Conservation (phyloP, 768 basidiomycete species). For the Boletus barrowsii region DNA sequence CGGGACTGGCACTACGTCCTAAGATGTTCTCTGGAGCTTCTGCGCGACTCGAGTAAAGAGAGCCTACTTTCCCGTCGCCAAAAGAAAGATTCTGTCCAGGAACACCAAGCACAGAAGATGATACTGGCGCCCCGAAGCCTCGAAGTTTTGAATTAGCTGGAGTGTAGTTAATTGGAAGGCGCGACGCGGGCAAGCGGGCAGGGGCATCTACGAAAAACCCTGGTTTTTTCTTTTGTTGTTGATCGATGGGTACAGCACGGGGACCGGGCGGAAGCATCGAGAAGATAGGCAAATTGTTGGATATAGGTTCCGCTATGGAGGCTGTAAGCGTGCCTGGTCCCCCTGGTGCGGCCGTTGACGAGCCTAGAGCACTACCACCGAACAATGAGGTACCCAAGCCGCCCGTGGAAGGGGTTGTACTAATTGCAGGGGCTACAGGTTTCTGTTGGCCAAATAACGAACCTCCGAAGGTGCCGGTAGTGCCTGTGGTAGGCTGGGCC, state of each 20-base stretch:
- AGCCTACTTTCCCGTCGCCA: constrained; percentile 52
- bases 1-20: constrained; percentile 53
- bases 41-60: constrained; percentile 50
- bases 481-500: constrained; percentile 37
- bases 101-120: constrained; percentile 34
- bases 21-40: constrained; percentile 63
- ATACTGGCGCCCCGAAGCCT: constrained; percentile 54
- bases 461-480: constrained; percentile 35
- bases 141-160: constrained; percentile 64
- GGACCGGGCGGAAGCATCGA: constrained; percentile 72
- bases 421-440: constrained; percentile 49
- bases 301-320: constrained; percentile 85
- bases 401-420: constrained; percentile 39
- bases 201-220: constrained; percentile 77
- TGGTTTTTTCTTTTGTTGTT: constrained; percentile 69
- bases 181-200: constrained; percentile 66
- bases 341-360: constrained; percentile 41
- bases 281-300: constrained; percentile 68
- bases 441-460: constrained; percentile 50
- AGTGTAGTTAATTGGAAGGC: constrained; percentile 61
- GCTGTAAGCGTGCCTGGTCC: constrained; percentile 67
- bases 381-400: constrained; percentile 40
- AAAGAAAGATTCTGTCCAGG: constrained; percentile 41
- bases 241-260: constrained; percentile 58
- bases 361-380: constrained; percentile 36